Evolutionary conservation across 1,284 basidiomycete species (phyloP), one percentile per base, ranked within the genome.

Genomic region (Pseudozyma tsukubaensis): DNA sequence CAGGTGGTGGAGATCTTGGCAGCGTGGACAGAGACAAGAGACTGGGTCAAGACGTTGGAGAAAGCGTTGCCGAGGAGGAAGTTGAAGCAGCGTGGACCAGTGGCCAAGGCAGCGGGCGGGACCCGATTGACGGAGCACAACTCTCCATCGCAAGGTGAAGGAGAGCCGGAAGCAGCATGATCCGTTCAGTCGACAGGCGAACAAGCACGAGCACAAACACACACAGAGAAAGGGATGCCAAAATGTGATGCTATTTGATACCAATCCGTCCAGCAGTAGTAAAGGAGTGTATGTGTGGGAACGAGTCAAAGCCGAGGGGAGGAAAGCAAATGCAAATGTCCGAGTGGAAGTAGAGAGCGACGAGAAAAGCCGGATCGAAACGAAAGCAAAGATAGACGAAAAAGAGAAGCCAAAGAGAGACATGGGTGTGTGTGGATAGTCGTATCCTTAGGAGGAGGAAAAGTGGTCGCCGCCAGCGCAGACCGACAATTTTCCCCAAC

Each of bases 1-100:
- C 96, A 98, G 86, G 89, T 88, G 16, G 93, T 95, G 81, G 94
- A 97, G 84, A 97, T 99, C 76, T 88, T 99, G 61, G 85, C 94
- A 10, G 90, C 91, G 74, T 99, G 94, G 92, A 88, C 91, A 3
- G 72, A 82, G 71, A 82, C 77, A 14, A 55, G 67, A 50, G 73
- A 77, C 40, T 83, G 81, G 81, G 73, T 72, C 14, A 57, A 62
- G 21, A 78, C 81, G 11, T 88, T 99, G 59, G 63, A 68, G 40
- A 60, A 61, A 48, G 60, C 57, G 14, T 34, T 75, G n/a, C 72
- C 67, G 3, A 40, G 60, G 42, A 59, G 70, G 48, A 70, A 70
- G 44, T 56, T 64, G 37, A 58, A 56, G 47, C 61, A 72, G 40
- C 59, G 59, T 35, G 61, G 58, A 3, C 61, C 68, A 10, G 37